Base-by-base conservation (phyloP, 768 basidiomycete genomes). In the Gymnopilus dilepis region DNA sequence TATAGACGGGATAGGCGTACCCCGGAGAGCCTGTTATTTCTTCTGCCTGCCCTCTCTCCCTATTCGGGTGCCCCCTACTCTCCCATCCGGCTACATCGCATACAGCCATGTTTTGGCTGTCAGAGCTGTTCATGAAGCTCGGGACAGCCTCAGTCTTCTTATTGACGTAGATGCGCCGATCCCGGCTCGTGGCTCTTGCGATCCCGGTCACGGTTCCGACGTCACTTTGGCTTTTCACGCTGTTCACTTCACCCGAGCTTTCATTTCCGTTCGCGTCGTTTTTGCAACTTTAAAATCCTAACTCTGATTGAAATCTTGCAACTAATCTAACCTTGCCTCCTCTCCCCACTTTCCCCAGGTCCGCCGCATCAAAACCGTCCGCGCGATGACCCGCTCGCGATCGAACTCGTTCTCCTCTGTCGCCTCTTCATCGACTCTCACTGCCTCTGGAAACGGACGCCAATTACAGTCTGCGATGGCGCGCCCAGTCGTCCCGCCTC, bases 351-450 rank as follows among this genome's bases (percentile, higher is more conserved):
- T 50, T 64, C 37, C 54, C 37, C 52, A 90, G 88, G 90, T 92
- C 58, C 86, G 86, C 60, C 84, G 90, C 51, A 89, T 92, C 68
- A 86, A 85, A 72, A 81, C 82, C 31, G 84, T 86, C 21, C 85
- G 87, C 12, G 81, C 78, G 11, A 66, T 76, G 34, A 74, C 75
- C 6, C 74, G 75, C 64, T 85, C 78, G 67, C 81, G 66, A 67
- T 68, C 77, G 19, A 70, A 72, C 57, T 74, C 74, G 3, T 59
- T 74, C 68, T 70, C 77, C 1, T 73, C 76, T 4, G 66, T 72
- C 9, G 61, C 73, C 3, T 67, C 69, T 28, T 70, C 74, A 21
- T 61, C 66, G 30, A 68, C 67, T 41, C 54, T 65, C 41, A 68
- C 66, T 1, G 67, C 67, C 59, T 63, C 62, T 67, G 22, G n/a